These are phyloP conservation scores for Leishmania tarentolae DNA, from an alignment of 208 protist species.

Conservation along the genomic window DNA sequence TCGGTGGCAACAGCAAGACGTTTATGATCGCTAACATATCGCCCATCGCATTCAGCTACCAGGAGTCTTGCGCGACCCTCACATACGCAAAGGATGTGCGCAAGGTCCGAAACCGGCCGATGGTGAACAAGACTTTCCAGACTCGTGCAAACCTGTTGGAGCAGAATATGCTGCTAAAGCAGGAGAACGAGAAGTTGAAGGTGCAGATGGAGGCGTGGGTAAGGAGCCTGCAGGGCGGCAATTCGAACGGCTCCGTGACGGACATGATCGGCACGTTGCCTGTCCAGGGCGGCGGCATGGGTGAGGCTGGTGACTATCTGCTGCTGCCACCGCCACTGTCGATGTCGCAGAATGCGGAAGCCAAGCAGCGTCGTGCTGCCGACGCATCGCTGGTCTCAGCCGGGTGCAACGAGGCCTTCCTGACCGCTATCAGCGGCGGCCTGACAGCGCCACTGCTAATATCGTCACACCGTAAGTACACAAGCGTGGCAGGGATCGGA, in stretches of 20 bases:
- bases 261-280: not conserved
- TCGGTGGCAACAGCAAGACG: slow-evolving; percentile 92
- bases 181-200: slow-evolving; percentile 66
- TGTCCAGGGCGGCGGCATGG: not conserved
- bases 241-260: slow-evolving; percentile 1
- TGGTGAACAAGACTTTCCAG: slow-evolving; percentile 90
- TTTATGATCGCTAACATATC: slow-evolving; percentile 93
- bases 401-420: slow-evolving; percentile 33
- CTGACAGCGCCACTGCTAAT: slow-evolving; percentile 57
- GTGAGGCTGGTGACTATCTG: not conserved
- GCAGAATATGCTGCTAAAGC: slow-evolving; percentile 59
- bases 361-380: slow-evolving; percentile 10
- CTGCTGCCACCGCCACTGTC: not conserved
- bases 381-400: not conserved
- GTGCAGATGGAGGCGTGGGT: slow-evolving; percentile 63
- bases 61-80: slow-evolving; percentile 76
- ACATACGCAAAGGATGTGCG: slow-evolving; percentile 71
- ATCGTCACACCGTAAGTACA: slow-evolving; percentile 55
- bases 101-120: slow-evolving; percentile 86
- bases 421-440: slow-evolving; percentile 27
- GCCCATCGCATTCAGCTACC: slow-evolving; percentile 71
- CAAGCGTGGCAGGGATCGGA: slow-evolving; percentile 58
- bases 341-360: slow-evolving; percentile 4
- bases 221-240: slow-evolving; percentile 17
- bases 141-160: slow-evolving; percentile 86